Conservation (phyloP, 352 stramenopile species). For the Globisporangium takayamanum region DNA sequence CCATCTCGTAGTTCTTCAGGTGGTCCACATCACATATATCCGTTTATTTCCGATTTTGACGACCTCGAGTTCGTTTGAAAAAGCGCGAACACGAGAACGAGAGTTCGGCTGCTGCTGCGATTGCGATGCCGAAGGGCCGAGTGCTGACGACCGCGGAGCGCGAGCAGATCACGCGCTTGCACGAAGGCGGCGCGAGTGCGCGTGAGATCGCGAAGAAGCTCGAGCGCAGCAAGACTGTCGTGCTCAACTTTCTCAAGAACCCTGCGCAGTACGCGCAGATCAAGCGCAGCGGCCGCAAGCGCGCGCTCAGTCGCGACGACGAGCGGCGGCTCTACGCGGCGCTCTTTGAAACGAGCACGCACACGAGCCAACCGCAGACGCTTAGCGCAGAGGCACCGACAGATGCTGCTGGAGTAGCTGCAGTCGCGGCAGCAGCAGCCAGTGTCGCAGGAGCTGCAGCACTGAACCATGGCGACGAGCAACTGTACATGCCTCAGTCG, state of each 20-base stretch:
- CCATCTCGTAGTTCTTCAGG: too few relatives aligned
- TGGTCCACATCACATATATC: too few relatives aligned
- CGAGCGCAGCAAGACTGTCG: slow-evolving; percentile 46
- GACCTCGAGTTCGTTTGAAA: too few relatives aligned
- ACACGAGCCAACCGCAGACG: background rate
- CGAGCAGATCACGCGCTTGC: slow-evolving; percentile 38
- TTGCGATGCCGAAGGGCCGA: slow-evolving; percentile 37
- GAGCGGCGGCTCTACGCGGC: slow-evolving; percentile 33
- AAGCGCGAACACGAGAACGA: too few relatives aligned
- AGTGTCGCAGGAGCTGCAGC: background rate
- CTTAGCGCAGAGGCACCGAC: background rate
- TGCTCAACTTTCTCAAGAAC: slow-evolving; percentile 49
- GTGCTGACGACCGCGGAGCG: slow-evolving; percentile 30
- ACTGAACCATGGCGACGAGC: background rate
- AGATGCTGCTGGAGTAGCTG: background rate
- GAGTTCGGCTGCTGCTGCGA: too few relatives aligned
- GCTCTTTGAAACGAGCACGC: slow-evolving; percentile 15
- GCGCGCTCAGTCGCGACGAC: slow-evolving; percentile 34
- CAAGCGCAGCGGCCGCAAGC: slow-evolving; percentile 49
- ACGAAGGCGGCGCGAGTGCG: slow-evolving; percentile 28
- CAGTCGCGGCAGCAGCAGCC: background rate
- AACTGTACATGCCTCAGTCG: background rate
- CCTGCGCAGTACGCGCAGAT: slow-evolving; percentile 36
- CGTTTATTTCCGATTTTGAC: too few relatives aligned
- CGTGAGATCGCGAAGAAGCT: slow-evolving; percentile 47